Percentiles rank a stretch among this genome's conserved stretches.
Evolutionary conservation across 108 stramenopile species (phyloP).

Genomic region (Seminavis robusta): DNA sequence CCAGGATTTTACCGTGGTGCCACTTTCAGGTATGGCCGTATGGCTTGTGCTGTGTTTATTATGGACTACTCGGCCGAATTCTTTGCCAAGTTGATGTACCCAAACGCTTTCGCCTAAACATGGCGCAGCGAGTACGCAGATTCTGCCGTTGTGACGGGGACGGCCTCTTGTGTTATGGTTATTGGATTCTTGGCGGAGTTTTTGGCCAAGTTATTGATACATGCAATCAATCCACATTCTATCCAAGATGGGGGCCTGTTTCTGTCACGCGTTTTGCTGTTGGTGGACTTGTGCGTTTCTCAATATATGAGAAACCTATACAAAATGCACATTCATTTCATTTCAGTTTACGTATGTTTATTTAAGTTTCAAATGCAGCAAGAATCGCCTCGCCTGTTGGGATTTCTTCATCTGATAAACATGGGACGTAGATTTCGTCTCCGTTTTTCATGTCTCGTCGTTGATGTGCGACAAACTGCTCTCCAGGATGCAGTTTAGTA

Average conservation of each 20-base stretch:
- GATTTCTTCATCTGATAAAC: slow-evolving; percentile 53
- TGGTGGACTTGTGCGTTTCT: too few species aligned
- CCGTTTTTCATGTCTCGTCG: slow-evolving; percentile 62
- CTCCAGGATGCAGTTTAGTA: slow-evolving; percentile 50
- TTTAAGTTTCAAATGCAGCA: slow-evolving; percentile 41
- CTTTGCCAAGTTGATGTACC: slow-evolving; percentile 53
- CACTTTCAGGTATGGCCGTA: slow-evolving; percentile 90
- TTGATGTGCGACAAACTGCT: slow-evolving; percentile 78
- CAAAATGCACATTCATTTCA: too few species aligned
- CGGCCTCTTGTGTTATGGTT: too few species aligned
- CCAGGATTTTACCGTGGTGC: slow-evolving; percentile 90
- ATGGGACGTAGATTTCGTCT: slow-evolving; percentile 75
- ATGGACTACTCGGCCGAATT: slow-evolving; percentile 79
- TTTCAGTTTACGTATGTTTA: not conserved
- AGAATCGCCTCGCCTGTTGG: slow-evolving; percentile 70
- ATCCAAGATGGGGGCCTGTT: too few species aligned
- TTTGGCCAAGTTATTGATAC: too few species aligned
- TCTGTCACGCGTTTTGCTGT: too few species aligned
- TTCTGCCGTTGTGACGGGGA: too few species aligned
- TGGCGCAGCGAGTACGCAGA: too few species aligned
- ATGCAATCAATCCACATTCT: too few species aligned
- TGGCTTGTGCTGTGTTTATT: slow-evolving; percentile 90
- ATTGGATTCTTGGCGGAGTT: too few species aligned
- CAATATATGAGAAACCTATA: too few species aligned
- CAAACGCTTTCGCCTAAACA: slow-evolving; percentile 34